phyloP scores from a whole-genome alignment of 176 grass and related monocot genomes.

The Neostapfia colusana region DNA sequence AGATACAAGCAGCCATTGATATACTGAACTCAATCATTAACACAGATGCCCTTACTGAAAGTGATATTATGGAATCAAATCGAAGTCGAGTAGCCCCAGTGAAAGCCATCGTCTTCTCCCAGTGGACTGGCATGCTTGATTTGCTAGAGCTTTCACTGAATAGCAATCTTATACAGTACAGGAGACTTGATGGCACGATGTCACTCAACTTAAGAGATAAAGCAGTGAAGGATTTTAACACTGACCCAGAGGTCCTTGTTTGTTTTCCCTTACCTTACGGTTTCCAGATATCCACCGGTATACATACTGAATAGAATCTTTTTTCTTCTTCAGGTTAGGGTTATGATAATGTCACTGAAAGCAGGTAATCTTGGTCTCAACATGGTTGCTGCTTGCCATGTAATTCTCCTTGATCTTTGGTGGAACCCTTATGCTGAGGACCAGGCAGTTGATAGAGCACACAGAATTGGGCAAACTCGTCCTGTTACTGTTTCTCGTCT shows the following conservation, averaged over 20 bases:
- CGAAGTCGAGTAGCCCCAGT: conserved; percentile 33
- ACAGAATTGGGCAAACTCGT: conserved; percentile 75
- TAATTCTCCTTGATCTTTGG: conserved; percentile 84
- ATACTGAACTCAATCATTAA: conserved; percentile 51
- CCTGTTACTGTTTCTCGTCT: conserved; percentile 64
- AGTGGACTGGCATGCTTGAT: conserved; percentile 89
- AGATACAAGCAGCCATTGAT: conserved; percentile 55
- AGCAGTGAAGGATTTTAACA: conserved; percentile 66
- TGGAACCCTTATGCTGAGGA: conserved; percentile 81
- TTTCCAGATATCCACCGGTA: neutral
- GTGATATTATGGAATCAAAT: conserved; percentile 29
- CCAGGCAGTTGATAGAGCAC: conserved; percentile 68
- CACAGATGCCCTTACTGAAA: neutral
- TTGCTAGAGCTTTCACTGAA: conserved; percentile 72
- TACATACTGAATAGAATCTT: neutral
- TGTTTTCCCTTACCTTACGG: conserved; percentile 2
- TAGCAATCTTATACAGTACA: conserved; percentile 54
- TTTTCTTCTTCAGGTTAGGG: conserved; percentile 53
- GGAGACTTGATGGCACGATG: conserved; percentile 83
- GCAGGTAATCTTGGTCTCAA: conserved; percentile 75
- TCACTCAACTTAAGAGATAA: conserved; percentile 51
- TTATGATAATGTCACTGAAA: conserved; percentile 80
- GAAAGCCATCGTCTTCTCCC: conserved; percentile 85
- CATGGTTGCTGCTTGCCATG: conserved; percentile 70
- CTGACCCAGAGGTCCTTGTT: neutral